Evolutionary conservation across 2,329 filamentous ascomycete species (phyloP).

Genomic region (Pseudogymnoascus sp.): DNA sequence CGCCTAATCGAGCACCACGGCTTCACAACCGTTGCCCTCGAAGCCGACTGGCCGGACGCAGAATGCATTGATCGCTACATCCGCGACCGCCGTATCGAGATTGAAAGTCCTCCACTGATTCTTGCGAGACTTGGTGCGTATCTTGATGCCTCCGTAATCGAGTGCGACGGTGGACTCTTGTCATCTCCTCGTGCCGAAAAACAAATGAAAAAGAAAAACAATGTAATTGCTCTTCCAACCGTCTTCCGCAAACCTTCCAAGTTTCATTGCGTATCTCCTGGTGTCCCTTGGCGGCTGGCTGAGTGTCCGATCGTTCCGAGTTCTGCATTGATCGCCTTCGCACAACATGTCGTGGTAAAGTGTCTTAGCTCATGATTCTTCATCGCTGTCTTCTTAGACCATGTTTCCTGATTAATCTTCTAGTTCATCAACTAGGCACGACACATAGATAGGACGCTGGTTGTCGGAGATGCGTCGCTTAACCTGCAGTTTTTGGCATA

Average conservation of each 20-base stretch:
- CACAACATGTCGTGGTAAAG: too few species aligned
- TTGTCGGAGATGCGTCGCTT: too few species aligned
- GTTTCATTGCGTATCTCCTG: background rate
- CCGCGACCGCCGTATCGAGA: conserved; percentile 30
- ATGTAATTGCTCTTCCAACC: background rate
- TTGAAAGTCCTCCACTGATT: background rate
- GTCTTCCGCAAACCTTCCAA: background rate
- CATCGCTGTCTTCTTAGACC: too few species aligned
- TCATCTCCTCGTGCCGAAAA: background rate
- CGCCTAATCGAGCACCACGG: conserved; percentile 40
- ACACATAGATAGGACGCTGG: too few species aligned
- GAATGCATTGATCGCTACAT: conserved; percentile 43
- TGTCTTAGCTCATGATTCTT: too few species aligned
- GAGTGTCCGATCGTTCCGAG: background rate
- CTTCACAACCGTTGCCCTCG: conserved; percentile 41
- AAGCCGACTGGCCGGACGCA: conserved; percentile 47
- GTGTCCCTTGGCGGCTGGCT: background rate
- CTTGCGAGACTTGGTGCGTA: background rate
- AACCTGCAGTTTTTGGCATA: too few species aligned
- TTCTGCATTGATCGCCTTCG: background rate
- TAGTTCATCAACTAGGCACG: too few species aligned
- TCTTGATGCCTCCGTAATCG: background rate
- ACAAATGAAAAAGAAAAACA: background rate
- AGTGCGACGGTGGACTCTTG: background rate
- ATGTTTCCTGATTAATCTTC: too few species aligned